Evolutionary conservation across 768 basidiomycete genomes (phyloP).

Genomic region (Mycena olivaceomarginata): DNA sequence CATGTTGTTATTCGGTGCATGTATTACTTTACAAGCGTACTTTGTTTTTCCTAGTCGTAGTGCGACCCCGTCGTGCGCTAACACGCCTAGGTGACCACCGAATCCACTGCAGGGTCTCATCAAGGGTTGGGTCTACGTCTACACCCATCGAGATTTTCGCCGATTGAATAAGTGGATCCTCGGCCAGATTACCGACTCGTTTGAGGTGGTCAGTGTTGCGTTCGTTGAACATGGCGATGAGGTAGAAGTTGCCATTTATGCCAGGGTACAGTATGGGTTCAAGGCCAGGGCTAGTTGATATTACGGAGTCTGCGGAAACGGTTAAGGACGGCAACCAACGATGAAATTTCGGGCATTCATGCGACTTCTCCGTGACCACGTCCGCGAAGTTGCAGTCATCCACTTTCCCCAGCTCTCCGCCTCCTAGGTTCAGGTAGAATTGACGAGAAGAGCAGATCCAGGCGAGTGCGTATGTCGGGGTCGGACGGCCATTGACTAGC

Average conservation of each 20-base stretch:
- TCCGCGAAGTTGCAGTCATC: neutral
- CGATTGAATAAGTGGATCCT: neutral
- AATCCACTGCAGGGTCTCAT: neutral
- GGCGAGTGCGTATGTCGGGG: conserved; percentile 22
- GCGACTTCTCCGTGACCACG: neutral
- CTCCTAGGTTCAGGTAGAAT: conserved; percentile 19
- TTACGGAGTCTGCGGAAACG: neutral
- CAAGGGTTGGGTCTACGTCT: neutral
- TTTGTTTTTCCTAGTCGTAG: too few species aligned
- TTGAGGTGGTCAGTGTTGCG: neutral
- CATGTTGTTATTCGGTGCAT: too few species aligned
- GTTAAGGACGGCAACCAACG: neutral
- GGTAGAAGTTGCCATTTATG: neutral
- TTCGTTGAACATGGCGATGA: neutral
- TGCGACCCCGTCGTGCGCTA: too few species aligned
- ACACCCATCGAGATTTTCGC: neutral
- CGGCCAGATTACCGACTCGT: neutral
- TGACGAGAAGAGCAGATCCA: conserved; percentile 10
- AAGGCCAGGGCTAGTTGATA: neutral
- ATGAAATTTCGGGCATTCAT: neutral
- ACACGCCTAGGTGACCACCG: neutral
- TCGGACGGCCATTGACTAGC: conserved; percentile 3
- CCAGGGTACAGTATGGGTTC: neutral
- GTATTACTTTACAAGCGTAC: too few species aligned
- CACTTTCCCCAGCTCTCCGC: neutral